Evolutionary conservation across 306 rosid genomes (phyloP).

Genomic region (Carpinus viminea): DNA sequence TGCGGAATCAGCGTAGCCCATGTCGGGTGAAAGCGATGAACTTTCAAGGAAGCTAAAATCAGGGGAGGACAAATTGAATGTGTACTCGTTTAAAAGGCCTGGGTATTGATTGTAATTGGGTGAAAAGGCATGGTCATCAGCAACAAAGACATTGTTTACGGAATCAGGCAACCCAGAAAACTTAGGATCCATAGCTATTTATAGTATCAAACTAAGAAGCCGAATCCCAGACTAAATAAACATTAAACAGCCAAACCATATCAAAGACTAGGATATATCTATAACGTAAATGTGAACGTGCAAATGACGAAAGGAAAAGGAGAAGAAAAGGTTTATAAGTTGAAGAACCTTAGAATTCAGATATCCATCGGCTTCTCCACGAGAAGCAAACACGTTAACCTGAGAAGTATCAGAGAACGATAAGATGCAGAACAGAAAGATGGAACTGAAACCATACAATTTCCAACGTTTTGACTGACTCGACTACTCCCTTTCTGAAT

Average conservation of each 20-base stretch:
- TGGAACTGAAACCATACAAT: no score
- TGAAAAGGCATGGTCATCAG: not conserved
- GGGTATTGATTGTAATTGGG: conserved; percentile 27
- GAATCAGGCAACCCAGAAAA: conserved; percentile 26
- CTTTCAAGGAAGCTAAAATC: conserved; percentile 22
- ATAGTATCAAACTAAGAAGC: not conserved
- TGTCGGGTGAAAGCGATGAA: conserved; percentile 20
- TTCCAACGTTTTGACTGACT: no score
- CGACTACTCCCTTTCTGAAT: no score
- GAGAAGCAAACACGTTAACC: not conserved
- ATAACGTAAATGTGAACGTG: no score
- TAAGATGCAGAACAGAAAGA: no score
- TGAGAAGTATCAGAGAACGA: not conserved
- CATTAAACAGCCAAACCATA: not conserved
- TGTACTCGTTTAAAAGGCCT: conserved; percentile 9
- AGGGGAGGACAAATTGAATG: conserved; percentile 20
- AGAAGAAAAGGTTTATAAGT: not conserved
- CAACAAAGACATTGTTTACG: conserved; percentile 11
- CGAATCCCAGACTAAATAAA: not conserved
- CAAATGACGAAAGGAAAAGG: not conserved
- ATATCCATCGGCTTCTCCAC: not conserved
- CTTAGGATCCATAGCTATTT: conserved; percentile 34
- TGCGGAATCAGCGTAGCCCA: conserved; percentile 7
- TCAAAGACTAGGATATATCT: not conserved
- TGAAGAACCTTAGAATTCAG: conserved; percentile 13